These are phyloP conservation scores for Desmodesmus armatus DNA, from an alignment of 139 green algal species.

Conservation along the genomic window DNA sequence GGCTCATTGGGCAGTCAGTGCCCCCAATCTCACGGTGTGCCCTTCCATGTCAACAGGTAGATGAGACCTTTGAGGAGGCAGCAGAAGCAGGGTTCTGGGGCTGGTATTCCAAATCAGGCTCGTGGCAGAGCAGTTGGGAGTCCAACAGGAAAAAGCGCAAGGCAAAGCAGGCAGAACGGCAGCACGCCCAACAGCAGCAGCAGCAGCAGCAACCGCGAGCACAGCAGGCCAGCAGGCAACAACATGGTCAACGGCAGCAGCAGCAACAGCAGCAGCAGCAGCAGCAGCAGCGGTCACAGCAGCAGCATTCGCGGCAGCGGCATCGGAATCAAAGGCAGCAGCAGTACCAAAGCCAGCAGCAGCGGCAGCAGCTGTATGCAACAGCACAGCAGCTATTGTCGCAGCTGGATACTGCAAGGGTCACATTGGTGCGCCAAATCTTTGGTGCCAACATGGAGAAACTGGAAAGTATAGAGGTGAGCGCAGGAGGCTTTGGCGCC, in stretches of 20 bases:
- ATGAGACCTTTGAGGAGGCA: not conserved
- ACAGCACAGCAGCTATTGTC: not conserved
- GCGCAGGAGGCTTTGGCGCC: no score
- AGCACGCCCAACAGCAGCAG: conserved; percentile 9
- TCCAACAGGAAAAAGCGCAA: conserved; percentile 32
- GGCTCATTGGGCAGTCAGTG: no score
- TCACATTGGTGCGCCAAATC: not conserved
- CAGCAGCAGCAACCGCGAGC: not conserved
- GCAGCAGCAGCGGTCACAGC: conserved; percentile 25
- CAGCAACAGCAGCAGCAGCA: conserved; percentile 9
- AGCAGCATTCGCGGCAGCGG: no score
- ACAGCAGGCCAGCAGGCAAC: no score
- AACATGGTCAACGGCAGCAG: no score
- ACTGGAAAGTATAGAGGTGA: conserved; percentile 21
- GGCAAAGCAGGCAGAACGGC: not conserved
- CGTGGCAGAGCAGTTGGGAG: conserved; percentile 44
- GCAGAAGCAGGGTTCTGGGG: conserved; percentile 5
- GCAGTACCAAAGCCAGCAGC: conserved; percentile 6
- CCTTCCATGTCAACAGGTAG: no score
- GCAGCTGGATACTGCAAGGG: not conserved
- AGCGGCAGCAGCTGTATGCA: not conserved
- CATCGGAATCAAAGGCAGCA: conserved; percentile 11
- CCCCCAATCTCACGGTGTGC: no score
- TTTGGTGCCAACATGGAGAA: conserved; percentile 4
- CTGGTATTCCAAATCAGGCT: conserved; percentile 37